These are phyloP conservation scores for Penicillium sclerotiorum DNA, from an alignment of 2,329 filamentous ascomycete genomes.

Conservation along the genomic window DNA sequence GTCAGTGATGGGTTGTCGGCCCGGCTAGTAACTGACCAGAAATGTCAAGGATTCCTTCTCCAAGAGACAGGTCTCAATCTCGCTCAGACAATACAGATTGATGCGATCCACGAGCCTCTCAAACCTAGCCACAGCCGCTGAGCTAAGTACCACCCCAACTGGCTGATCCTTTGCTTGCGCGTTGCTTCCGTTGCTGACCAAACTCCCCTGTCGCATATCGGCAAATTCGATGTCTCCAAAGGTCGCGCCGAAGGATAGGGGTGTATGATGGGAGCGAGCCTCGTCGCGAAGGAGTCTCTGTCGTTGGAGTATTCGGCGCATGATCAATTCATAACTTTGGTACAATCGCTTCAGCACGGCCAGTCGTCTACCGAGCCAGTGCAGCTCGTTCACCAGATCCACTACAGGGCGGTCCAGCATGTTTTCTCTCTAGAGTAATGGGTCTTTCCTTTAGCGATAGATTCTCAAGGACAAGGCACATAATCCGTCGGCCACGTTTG, in stretches of 20 bases:
- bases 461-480: no score
- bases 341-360: conserved; percentile 65
- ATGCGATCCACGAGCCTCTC: conserved; percentile 64
- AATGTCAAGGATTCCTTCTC: conserved; percentile 72
- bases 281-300: conserved; percentile 46
- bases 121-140: conserved; percentile 60
- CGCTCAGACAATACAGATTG: conserved; percentile 62
- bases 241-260: conserved; percentile 22
- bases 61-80: conserved; percentile 65
- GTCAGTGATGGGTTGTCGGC: not conserved
- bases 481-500: no score
- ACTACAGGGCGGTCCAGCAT: conserved; percentile 58
- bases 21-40: conserved; percentile 56
- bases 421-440: conserved; percentile 45
- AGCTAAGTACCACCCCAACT: conserved; percentile 46
- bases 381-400: conserved; percentile 53
- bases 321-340: conserved; percentile 63
- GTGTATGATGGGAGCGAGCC: conserved; percentile 26
- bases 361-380: conserved; percentile 63
- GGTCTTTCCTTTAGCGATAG: no score
- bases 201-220: conserved; percentile 44
- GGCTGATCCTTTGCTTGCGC: conserved; percentile 24
- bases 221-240: conserved; percentile 32
- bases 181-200: conserved; percentile 27
- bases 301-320: conserved; percentile 61